phyloP scores from a whole-genome alignment of 441 rosid genomes.

The Pelargonium cotyledonis region DNA sequence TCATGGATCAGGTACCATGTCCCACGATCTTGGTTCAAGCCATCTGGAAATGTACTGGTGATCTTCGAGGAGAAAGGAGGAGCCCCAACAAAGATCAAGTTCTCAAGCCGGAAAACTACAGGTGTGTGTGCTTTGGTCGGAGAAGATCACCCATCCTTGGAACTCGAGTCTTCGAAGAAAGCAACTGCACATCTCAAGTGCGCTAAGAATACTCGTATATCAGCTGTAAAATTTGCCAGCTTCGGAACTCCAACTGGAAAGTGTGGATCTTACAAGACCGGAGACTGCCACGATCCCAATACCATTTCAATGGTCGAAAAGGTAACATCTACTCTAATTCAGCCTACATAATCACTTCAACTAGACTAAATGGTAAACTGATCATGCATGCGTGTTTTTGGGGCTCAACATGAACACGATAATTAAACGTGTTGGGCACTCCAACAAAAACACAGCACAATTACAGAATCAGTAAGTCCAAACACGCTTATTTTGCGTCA shows the following conservation, averaged over 20 bases:
- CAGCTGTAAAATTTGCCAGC: constrained; percentile 51
- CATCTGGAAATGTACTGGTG: constrained; percentile 75
- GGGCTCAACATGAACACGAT: no score
- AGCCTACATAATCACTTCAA: not conserved
- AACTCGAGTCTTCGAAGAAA: constrained; percentile 16
- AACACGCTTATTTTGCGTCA: not conserved
- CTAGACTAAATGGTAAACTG: no score
- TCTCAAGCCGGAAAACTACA: constrained; percentile 54
- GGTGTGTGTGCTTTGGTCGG: constrained; percentile 29
- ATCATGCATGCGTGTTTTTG: not conserved
- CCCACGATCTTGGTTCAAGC: constrained; percentile 90
- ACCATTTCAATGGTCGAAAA: constrained; percentile 37
- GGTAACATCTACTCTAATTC: constrained; percentile 21
- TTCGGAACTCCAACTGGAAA: constrained; percentile 54
- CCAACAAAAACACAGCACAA: no score
- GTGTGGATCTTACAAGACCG: constrained; percentile 42
- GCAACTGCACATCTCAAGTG: constrained; percentile 39
- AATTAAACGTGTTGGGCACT: no score
- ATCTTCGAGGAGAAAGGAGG: constrained; percentile 93
- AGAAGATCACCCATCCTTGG: constrained; percentile 36
- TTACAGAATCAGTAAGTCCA: no score
- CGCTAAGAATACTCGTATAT: constrained; percentile 32
- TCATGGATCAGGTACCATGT: constrained; percentile 72
- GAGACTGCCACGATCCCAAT: constrained; percentile 50
- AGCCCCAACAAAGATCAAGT: constrained; percentile 58